Evolutionary conservation across 108 stramenopile genomes (phyloP).

Genomic region (Fragilaria radians): DNA sequence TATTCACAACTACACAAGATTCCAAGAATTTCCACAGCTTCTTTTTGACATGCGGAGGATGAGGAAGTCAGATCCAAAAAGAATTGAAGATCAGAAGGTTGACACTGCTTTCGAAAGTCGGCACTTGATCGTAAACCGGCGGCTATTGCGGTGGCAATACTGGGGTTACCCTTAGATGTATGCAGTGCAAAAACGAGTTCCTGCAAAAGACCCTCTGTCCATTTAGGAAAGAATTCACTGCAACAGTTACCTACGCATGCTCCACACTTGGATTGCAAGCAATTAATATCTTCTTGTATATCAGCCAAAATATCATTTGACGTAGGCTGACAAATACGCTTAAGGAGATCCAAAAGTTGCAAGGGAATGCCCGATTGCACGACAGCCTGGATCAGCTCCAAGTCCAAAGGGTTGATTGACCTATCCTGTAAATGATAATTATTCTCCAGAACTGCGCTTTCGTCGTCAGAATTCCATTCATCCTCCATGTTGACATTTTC

Average conservation of each 20-base stretch:
- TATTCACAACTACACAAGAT: slow-evolving; percentile 22
- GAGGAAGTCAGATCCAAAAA: background rate
- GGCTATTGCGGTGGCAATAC: slow-evolving; percentile 8
- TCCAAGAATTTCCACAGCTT: slow-evolving; percentile 32
- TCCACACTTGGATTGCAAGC: slow-evolving; percentile 34
- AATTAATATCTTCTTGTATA: slow-evolving; percentile 27
- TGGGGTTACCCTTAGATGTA: slow-evolving; percentile 2
- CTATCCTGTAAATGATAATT: background rate
- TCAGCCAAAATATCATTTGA: slow-evolving; percentile 8
- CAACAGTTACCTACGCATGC: slow-evolving; percentile 30
- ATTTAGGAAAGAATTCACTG: background rate
- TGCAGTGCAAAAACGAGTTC: background rate
- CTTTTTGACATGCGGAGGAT: slow-evolving; percentile 9
- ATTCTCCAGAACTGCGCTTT: slow-evolving; percentile 16
- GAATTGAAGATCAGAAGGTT: slow-evolving; percentile 1
- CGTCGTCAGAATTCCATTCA: slow-evolving; percentile 39
- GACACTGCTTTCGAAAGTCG: background rate
- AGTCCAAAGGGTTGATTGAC: slow-evolving; percentile 10
- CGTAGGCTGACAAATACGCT: slow-evolving; percentile 1
- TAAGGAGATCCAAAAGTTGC: slow-evolving; percentile 15
- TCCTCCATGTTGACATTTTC: slow-evolving; percentile 24
- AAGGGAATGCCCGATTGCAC: slow-evolving; percentile 14
- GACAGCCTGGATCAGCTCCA: slow-evolving; percentile 12
- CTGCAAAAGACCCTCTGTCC: background rate
- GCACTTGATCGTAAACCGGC: slow-evolving; percentile 1